Evolutionary conservation across 352 stramenopile genomes (phyloP), one percentile per base, ranked within the genome.

Genomic region (Phytopythium litorale): DNA sequence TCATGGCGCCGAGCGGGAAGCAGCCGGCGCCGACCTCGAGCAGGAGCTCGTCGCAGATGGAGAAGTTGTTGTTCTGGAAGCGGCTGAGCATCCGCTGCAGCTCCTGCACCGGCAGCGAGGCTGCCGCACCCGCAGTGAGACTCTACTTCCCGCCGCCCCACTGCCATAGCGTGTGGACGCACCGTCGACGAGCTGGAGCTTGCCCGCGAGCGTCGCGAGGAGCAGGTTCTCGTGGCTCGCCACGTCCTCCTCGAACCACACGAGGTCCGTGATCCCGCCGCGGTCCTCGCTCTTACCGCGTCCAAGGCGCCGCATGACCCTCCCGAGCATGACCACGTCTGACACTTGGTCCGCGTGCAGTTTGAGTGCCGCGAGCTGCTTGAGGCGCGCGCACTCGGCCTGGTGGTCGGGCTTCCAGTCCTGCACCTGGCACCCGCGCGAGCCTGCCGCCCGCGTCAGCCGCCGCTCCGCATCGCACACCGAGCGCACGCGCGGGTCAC

Each of bases 21-120:
- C 81, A 93, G 3, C 84, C 84, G 0, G 73, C 74, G 6, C 79
- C 84, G 11, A 89, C 32, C 16, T 80, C 70, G 12, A 87, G 37
- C 35, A 91, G 53, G 49, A 84, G 35, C 12, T 88, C 81, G 59
- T 93, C 81, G 16, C 69, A 82, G 63, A 93, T 87, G n/a, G 71
- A 74, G 37, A 91, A 90, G 38, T 93, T 93, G 69, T 93, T 93
- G 65, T 79, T 84, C 40, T 72, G 72, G 61, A 91, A 91, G 16
- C 84, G 79, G 63, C 81, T 84, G 35, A 93, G 66, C 79, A 90
- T 86, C 33, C 69, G 68, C 63, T 84, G 71, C 51, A 91, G 63
- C 54, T 85, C 68, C 7, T 66, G 58, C 51, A 78, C 62, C 38
- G 71, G 60, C 38, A 57, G 55, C n/a, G 45, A 51, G 45, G 45